phyloP scores from a whole-genome alignment of 371 early-diverging fungal species.

The Syncephalastrum contaminatum region DNA sequence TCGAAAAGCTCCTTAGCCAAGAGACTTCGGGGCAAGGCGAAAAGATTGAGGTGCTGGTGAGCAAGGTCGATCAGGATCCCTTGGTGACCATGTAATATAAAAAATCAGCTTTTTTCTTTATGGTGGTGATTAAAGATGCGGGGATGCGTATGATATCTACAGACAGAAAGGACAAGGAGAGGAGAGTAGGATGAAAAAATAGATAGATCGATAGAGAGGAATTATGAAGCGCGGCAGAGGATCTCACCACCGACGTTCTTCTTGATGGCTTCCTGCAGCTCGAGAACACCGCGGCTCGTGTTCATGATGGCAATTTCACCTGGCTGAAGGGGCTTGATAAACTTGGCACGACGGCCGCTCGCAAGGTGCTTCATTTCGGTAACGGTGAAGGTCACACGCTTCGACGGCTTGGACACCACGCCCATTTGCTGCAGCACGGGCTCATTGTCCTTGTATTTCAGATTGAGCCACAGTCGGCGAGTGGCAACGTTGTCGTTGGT shows the following conservation, averaged over 20 bases:
- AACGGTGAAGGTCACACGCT: constrained; percentile 76
- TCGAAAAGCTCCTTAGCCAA: constrained; percentile 55
- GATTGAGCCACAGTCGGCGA: constrained; percentile 87
- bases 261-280: constrained; percentile 87
- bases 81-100: constrained; percentile 57
- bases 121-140: neutral
- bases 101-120: neutral
- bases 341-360: constrained; percentile 69
- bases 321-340: constrained; percentile 78
- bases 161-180: neutral
- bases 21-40: constrained; percentile 48
- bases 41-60: constrained; percentile 63
- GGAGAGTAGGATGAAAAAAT: neutral
- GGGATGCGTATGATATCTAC: neutral
- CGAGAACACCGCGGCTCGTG: constrained; percentile 88
- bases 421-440: constrained; percentile 78
- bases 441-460: constrained; percentile 88
- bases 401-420: constrained; percentile 80
- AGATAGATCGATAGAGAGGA: neutral
- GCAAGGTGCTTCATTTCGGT: constrained; percentile 77
- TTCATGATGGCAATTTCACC: constrained; percentile 92
- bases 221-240: constrained; percentile 68
- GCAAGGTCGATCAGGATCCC: constrained; percentile 71
- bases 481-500: constrained; percentile 84
- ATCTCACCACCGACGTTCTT: constrained; percentile 88